phyloP scores from a whole-genome alignment of 495 filamentous ascomycete genomes.

The Penicillium mononematosum region DNA sequence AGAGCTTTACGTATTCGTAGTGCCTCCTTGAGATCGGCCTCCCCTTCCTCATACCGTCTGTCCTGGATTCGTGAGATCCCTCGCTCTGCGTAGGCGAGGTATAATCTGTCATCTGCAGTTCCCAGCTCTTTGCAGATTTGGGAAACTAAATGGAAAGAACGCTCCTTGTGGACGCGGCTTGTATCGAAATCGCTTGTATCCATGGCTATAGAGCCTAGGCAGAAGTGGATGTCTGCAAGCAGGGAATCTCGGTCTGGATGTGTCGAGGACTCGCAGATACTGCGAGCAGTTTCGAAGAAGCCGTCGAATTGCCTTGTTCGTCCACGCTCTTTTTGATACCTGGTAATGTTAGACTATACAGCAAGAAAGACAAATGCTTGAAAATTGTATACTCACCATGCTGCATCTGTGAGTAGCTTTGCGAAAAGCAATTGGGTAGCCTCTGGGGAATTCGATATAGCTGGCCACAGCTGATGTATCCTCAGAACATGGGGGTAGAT shows the following conservation, averaged over 20 bases:
- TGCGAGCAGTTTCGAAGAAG: constrained; percentile 20
- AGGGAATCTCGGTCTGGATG: constrained; percentile 22
- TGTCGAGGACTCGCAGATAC: constrained; percentile 8
- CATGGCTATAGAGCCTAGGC: constrained; percentile 18
- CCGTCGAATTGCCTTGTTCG: constrained; percentile 18
- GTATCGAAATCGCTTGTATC: constrained; percentile 13
- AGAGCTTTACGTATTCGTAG: neutral
- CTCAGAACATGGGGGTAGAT: constrained; percentile 26
- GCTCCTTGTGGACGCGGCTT: constrained; percentile 17
- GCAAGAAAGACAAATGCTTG: neutral
- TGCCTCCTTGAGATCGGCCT: neutral
- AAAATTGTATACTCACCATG: constrained; percentile 16
- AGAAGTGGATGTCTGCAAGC: constrained; percentile 20
- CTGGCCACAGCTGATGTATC: constrained; percentile 21
- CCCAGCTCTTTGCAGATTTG: constrained; percentile 13
- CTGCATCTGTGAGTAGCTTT: constrained; percentile 24
- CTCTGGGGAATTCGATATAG: constrained; percentile 9
- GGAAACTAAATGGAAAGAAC: constrained; percentile 11
- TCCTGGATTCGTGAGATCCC: constrained; percentile 2
- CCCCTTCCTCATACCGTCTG: neutral
- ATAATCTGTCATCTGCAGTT: constrained; percentile 16
- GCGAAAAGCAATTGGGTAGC: constrained; percentile 18
- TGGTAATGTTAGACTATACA: neutral
- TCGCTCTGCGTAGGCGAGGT: constrained; percentile 16
- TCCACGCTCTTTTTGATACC: constrained; percentile 23